Base-by-base conservation (phyloP, 306 rosid species). In the Dalbergia cochinchinensis region DNA sequence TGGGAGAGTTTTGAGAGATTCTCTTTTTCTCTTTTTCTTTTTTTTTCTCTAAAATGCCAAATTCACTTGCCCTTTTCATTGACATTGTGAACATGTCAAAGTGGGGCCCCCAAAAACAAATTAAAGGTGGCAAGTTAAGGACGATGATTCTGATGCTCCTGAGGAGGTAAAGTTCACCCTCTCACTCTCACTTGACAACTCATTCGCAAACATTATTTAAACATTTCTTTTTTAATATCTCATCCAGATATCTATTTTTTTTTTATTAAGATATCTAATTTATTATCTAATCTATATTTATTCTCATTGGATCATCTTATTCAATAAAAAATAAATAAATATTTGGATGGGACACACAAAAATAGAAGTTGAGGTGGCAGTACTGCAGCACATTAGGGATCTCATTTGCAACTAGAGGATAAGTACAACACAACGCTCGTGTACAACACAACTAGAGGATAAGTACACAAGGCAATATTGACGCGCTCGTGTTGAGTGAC, bases 41-140 rank as follows among this genome's bases (percentile, higher is more conserved):
- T 42, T 42, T 8, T 42, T 11, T 16, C 42, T 8, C 26, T 0
- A 11, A 55, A 63, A 65, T 20, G 65, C 63, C 65, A 78, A 86
- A 73, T 78, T 62, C 58, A 34, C 7, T 51, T 67, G 55, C 31
- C 87, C 79, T 86, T 86, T 83, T 47, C 69, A 78, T 88, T 90
- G 94, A 88, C 94, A 80, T 86, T 62, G 19, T 54, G 4, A 62
- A 64, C 33, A 51, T 72, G 80, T 79, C 83, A 82, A 82, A 70
- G 82, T 50, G 85, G 77, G 59, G 47, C 8, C 10, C 12, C 65
- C 5, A 35, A 37, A 37, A 4, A 37, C 33, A 57, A 31, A 31
- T 20, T 3, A 11, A 59, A 76, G 57, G 41, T 78, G 69, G 61
- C 62, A 20, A 44, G 39, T 11, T 6, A 66, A 18, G 55, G 72